phyloP scores from a whole-genome alignment of 73 alveolate species.

The Paramecium tetraurelia region DNA sequence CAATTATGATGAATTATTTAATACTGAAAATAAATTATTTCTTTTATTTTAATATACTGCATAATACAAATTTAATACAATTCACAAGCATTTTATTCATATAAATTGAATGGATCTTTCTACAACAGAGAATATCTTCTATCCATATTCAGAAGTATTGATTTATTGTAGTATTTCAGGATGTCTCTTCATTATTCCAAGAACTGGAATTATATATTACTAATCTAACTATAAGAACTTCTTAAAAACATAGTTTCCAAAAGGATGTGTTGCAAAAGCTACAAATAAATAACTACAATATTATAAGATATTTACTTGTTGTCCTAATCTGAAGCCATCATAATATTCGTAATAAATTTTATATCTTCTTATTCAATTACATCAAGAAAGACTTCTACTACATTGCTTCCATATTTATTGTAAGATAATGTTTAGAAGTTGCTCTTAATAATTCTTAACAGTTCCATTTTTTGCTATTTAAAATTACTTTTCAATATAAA shows the following conservation, averaged over 20 bases:
- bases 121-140: not conserved
- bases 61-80: not conserved
- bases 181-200: not conserved
- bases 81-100: not conserved
- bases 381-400: not conserved
- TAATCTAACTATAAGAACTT: not conserved
- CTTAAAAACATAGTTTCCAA: constrained; percentile 14
- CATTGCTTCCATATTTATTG: constrained; percentile 38
- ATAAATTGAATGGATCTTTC: constrained; percentile 12
- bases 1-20: not conserved
- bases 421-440: not conserved
- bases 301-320: not conserved
- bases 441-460: not conserved
- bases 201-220: not conserved
- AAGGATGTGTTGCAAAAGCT: not conserved
- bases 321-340: not conserved
- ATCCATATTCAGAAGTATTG: constrained; percentile 11
- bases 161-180: not conserved
- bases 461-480: not conserved
- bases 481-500: not conserved
- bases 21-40: not conserved
- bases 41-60: not conserved
- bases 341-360: not conserved
- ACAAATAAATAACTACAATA: constrained; percentile 1
- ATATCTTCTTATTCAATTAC: not conserved